Evolutionary conservation across 2,329 filamentous ascomycete species (phyloP), one percentile per base, ranked within the genome.

Genomic region (Corniculantispora saksenae): DNA sequence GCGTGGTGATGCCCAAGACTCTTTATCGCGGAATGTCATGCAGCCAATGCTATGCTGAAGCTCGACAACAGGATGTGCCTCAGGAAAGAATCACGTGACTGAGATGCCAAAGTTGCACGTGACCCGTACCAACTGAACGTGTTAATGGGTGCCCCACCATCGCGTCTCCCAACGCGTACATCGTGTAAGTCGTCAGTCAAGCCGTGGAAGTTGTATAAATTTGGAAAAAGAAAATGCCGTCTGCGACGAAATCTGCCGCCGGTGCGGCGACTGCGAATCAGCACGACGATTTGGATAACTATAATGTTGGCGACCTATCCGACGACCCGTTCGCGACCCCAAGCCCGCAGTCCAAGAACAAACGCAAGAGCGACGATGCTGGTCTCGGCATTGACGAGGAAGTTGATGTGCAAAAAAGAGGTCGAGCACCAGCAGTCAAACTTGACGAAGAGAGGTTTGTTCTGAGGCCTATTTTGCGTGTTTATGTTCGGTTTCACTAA

Each of bases 361-460:
- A 85, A 69, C 82, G 80, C 51, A 83, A 83, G 65, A 80, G 80
- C 27, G 75, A 78, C 1, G 79, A 83, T 32, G 83, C 81, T 10
- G 83, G 83, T 1, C 79, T 97, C 2, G 93, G 94, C 54, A 88
- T 97, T 64, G 94, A 98, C 69, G 88, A 96, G 73, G 92, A 97
- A 72, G 86, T 99, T 61, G 89, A 92, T 63, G 84, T 97, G 5
- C 86, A 86, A 48, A 97, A 92, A 78, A 91, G 91, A 71, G 85
- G 89, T 43, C 85, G 88, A 67, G 80, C 76, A 0, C 92, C 93
- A 1, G 84, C 88, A 64, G 90, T 94, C 4, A 99, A 97, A 76
- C 84, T 99, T 29, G 94, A 99, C 73, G 93, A 97, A 71, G 81
- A 86, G 12, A 86, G 88, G 90, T 93, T 74, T 61, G 71, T 1